Conservation (phyloP, 352 stramenopile species). For the Globisporangium barbulae region DNA sequence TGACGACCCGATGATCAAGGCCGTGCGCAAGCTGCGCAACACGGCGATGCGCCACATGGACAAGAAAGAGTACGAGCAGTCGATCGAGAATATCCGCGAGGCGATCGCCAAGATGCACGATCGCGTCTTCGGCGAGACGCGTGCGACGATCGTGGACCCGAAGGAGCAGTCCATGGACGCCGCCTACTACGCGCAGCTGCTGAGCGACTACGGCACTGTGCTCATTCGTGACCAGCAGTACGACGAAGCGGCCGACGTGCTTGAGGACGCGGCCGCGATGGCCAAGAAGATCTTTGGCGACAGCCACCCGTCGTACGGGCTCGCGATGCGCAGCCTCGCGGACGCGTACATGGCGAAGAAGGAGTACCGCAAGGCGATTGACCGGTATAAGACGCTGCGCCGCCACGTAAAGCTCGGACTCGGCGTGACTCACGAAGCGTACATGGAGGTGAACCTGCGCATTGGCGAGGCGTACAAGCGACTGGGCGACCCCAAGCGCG, state of each 20-base stretch:
- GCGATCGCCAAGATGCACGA: constrained; percentile 67
- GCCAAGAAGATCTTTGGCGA: constrained; percentile 73
- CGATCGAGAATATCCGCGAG: constrained; percentile 62
- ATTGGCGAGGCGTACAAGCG: constrained; percentile 76
- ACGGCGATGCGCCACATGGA: constrained; percentile 76
- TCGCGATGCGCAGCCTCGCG: constrained; percentile 71
- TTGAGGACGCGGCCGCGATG: constrained; percentile 73
- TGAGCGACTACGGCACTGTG: constrained; percentile 78
- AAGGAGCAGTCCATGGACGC: constrained; percentile 66
- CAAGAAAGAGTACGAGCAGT: constrained; percentile 36
- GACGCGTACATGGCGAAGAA: constrained; percentile 82
- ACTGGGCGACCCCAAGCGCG: constrained; percentile 48
- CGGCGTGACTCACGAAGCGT: constrained; percentile 64
- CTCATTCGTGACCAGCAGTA: constrained; percentile 70
- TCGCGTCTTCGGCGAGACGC: constrained; percentile 59
- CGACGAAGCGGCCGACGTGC: constrained; percentile 72
- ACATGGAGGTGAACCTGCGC: constrained; percentile 63
- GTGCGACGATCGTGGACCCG: constrained; percentile 45
- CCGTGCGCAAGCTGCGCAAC: constrained; percentile 71
- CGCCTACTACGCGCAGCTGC: constrained; percentile 68
- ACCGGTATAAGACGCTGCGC: constrained; percentile 66
- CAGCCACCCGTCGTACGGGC: constrained; percentile 73
- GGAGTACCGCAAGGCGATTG: constrained; percentile 61
- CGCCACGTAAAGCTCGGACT: constrained; percentile 68
- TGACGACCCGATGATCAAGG: constrained; percentile 53